phyloP scores from a whole-genome alignment of 177 flowering plant genomes.

The Telopea speciosissima region DNA sequence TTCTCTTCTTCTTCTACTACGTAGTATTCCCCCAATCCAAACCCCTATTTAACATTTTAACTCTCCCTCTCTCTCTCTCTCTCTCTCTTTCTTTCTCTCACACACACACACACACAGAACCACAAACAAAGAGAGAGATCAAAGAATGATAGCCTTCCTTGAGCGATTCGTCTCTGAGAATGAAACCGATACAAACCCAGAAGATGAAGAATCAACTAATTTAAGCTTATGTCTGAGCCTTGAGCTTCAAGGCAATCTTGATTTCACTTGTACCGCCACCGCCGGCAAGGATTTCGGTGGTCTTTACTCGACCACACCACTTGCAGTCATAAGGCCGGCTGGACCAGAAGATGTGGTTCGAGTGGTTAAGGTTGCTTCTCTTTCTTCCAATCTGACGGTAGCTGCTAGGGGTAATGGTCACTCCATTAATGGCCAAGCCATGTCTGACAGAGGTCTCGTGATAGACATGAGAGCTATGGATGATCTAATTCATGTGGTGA shows the following conservation, averaged over 20 bases:
- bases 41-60: no score
- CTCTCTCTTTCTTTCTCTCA: neutral
- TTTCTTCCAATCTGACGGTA: constrained; percentile 49
- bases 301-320: constrained; percentile 27
- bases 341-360: constrained; percentile 42
- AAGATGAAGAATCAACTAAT: constrained; percentile 5
- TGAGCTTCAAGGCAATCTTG: constrained; percentile 35
- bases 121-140: neutral
- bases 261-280: constrained; percentile 11
- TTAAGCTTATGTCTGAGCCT: constrained; percentile 23
- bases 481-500: constrained; percentile 4
- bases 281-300: constrained; percentile 78
- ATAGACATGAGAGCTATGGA: constrained; percentile 59
- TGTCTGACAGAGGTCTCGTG: constrained; percentile 66
- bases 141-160: constrained; percentile 53
- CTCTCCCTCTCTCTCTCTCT: neutral
- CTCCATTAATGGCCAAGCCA: constrained; percentile 90
- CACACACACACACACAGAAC: no score
- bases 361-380: constrained; percentile 34
- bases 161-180: constrained; percentile 42
- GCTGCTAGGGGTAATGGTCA: constrained; percentile 92
- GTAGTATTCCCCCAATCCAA: no score
- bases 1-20: no score
- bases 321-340: constrained; percentile 54
- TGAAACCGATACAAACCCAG: constrained; percentile 28